These are phyloP conservation scores for Pulveroboletus sp. DNA, from an alignment of 768 basidiomycete species.

Conservation along the genomic window DNA sequence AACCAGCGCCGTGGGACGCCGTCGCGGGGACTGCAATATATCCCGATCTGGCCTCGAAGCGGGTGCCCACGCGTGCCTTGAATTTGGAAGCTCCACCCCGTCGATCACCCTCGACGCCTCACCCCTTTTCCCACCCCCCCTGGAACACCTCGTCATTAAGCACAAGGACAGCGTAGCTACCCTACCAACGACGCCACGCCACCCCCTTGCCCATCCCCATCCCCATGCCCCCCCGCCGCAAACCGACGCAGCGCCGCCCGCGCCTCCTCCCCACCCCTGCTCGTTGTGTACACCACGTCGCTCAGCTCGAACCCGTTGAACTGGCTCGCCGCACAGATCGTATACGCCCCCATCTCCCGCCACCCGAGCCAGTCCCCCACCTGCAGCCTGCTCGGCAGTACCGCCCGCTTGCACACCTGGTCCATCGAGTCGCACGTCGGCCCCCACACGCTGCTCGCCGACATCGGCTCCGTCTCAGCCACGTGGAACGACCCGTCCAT, in stretches of 20 bases:
- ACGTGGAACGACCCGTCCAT: constrained; percentile 57
- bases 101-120: constrained; percentile 29
- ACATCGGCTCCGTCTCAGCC: constrained; percentile 36
- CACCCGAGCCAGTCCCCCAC: constrained; percentile 99
- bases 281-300: constrained; percentile 74
- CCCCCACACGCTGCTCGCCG: constrained; percentile 84
- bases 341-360: constrained; percentile 98
- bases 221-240: constrained; percentile 40
- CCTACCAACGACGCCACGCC: constrained; percentile 12
- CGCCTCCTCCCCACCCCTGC: constrained; percentile 52
- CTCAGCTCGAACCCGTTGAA: constrained; percentile 90
- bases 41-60: constrained; percentile 20
- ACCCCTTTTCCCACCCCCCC: constrained; percentile 1
- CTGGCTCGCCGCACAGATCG: constrained; percentile 92
- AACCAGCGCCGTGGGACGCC: neutral
- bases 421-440: constrained; percentile 99
- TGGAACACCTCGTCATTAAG: no score
- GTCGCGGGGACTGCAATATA: constrained; percentile 10
- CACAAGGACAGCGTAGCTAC: no score
- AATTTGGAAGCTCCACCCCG: constrained; percentile 23
- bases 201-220: constrained; percentile 21
- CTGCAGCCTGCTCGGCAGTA: constrained; percentile 61
- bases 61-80: constrained; percentile 19
- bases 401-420: constrained; percentile 66
- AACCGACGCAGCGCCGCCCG: constrained; percentile 46